Evolutionary conservation across 2,329 filamentous ascomycete genomes (phyloP), one percentile per base, ranked within the genome.

Genomic region (Pleomassaria siparia): DNA sequence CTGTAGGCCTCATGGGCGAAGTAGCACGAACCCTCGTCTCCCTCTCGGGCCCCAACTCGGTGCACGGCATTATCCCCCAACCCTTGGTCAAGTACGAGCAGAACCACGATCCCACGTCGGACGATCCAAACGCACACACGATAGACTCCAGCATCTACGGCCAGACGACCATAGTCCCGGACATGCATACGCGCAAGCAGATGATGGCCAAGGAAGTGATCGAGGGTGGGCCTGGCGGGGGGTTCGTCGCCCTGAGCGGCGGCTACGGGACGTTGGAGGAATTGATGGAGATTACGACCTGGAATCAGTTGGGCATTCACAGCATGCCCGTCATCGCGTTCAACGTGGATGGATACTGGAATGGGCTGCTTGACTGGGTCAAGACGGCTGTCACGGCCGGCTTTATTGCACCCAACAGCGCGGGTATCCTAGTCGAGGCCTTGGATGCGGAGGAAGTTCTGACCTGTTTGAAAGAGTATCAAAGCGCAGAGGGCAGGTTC

Each of bases 281-380:
- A 79, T 80, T 99, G 67, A 91, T 96, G 72, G 89, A 95, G 75
- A 84, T 89, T 2, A 85, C 85, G 21, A 95, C 89, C 10, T 99
- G 94, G 91, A 97, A 96, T 72, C 94, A 97, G 75, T 75, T 99
- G 41, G 92, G 94, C 1, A 97, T 99, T 56, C 94, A 97, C 73
- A 88, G 87, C 3, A 70, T 69, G 66, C 67, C 67, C 1, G 85
- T 97, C 37, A 85, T 92, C 44, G 76, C 96, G 40, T 83, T 89
- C 58, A 97, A 97, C 70, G 80, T 96, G 21, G 85, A 91, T 45
- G 90, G 91, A 0, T 97, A 95, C 73, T 99, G 91, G 82, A 87
- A 95, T 70, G 91, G 91, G 0, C 75, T 99, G 53, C 71, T 96
- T 49, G 73, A 80, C 42, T 96, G 91, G 92, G 83, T 96, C 50